Evolutionary conservation across 2,329 filamentous ascomycete genomes (phyloP).

Genomic region (Oidium heveae): DNA sequence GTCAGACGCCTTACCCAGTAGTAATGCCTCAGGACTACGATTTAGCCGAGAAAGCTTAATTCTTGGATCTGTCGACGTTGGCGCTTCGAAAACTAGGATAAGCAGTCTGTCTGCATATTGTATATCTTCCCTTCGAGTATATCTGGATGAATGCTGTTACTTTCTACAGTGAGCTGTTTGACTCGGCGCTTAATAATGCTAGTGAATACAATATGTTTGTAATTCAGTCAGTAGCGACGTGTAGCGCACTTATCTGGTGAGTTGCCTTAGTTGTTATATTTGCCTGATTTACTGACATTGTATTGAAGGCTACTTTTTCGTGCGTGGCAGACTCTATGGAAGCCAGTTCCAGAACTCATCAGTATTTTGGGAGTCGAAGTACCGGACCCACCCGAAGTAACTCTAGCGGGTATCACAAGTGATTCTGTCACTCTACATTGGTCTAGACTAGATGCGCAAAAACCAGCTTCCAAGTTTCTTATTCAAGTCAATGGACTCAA

Average conservation of each 20-base stretch:
- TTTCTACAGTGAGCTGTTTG: constrained; percentile 11
- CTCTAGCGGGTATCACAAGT: constrained; percentile 66
- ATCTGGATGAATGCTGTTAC: constrained; percentile 14
- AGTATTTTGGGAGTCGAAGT: constrained; percentile 84
- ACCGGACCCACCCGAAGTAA: constrained; percentile 68
- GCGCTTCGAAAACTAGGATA: neutral
- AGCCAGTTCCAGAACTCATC: constrained; percentile 75
- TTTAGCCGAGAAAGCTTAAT: no score
- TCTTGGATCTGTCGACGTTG: no score
- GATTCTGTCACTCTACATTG: constrained; percentile 79
- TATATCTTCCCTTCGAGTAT: neutral
- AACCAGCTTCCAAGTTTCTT: constrained; percentile 52
- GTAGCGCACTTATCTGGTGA: constrained; percentile 12
- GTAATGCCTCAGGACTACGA: no score
- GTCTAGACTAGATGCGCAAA: constrained; percentile 43
- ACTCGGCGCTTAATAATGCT: constrained; percentile 14
- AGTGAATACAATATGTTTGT: constrained; percentile 13
- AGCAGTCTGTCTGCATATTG: neutral
- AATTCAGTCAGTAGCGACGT: constrained; percentile 14
- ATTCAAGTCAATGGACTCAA: constrained; percentile 86
- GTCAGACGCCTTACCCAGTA: no score
- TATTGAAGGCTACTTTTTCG: constrained; percentile 50
- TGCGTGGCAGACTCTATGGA: constrained; percentile 69
- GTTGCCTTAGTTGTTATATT: constrained; percentile 1
- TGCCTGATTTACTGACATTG: constrained; percentile 4